A percentile compares a stretch with the other conserved stretches of the same genome.
Evolutionary conservation across 768 basidiomycete genomes (phyloP).

Genomic region (Rhizopogon vinicolor): DNA sequence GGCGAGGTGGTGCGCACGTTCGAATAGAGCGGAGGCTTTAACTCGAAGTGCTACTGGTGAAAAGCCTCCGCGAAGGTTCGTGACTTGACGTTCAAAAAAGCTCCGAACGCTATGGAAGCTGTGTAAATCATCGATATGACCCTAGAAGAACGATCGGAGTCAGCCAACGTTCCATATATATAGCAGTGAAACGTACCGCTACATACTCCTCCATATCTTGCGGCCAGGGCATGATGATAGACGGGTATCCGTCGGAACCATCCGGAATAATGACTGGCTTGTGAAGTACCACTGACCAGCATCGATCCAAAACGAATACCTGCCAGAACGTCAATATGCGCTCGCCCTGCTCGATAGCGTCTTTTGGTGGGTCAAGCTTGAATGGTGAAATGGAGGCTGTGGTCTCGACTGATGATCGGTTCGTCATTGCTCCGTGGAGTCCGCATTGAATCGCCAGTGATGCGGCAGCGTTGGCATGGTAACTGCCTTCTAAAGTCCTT

Average conservation of each 20-base stretch:
- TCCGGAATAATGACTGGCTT: slow-evolving; percentile 67
- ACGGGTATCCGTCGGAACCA: slow-evolving; percentile 47
- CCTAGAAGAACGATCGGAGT: slow-evolving; percentile 36
- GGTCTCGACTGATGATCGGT: slow-evolving; percentile 29
- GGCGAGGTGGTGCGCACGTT: slow-evolving; percentile 59
- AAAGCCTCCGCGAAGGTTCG: slow-evolving; percentile 47
- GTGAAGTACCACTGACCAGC: slow-evolving; percentile 73
- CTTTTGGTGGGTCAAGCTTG: slow-evolving; percentile 54
- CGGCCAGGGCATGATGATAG: slow-evolving; percentile 76
- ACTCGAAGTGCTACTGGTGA: slow-evolving; percentile 61
- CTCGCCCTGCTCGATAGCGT: slow-evolving; percentile 61
- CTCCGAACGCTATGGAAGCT: slow-evolving; percentile 56
- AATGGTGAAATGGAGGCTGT: slow-evolving; percentile 30
- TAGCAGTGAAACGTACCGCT: slow-evolving; percentile 39
- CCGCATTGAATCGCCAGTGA: slow-evolving; percentile 71
- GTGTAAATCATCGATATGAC: slow-evolving; percentile 46
- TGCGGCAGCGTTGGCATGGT: slow-evolving; percentile 71
- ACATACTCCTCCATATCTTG: slow-evolving; percentile 70
- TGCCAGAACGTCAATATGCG: slow-evolving; percentile 80
- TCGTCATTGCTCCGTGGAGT: slow-evolving; percentile 45
- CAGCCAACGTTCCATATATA: slow-evolving; percentile 5
- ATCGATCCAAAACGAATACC: slow-evolving; percentile 74
- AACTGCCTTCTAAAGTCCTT: slow-evolving; percentile 71
- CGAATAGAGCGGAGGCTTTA: slow-evolving; percentile 74
- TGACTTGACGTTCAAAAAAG: slow-evolving; percentile 58